Evolutionary conservation across 1,284 basidiomycete species (phyloP), one percentile per base, ranked within the genome.

Genomic region (Meripilus lineatus): DNA sequence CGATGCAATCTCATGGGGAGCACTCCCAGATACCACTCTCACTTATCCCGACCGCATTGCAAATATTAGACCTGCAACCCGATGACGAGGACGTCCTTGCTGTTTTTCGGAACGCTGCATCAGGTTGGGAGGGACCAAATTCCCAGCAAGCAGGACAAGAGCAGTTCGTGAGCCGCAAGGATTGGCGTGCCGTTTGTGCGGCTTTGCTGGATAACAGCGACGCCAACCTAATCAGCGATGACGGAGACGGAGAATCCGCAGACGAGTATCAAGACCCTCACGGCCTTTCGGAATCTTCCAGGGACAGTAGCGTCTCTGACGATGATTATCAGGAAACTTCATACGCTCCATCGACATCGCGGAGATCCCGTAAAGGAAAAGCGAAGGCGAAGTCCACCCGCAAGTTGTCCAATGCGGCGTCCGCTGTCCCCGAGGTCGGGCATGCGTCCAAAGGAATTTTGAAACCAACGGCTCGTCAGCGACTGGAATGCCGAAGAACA

Each of bases 131-230:
- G 30, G 36, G 15, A 18, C 15, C 8, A 11, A 10, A 10, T 35
- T 8, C n/a, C 10, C 10, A n/a, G 8, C 58, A 63, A 0, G 56
- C 53, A 10, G 42, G 39, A 5, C 37, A 37, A 10, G 56, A 47
- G 18, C 47, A 54, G 36, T 58, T 61, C 37, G 74, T 88, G 20
- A 74, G 68, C 50, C 65, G 70, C 39, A 77, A 78, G 30, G 85
- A 88, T 56, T 89, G 83, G 83, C 72, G 82, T 28, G 72, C 83
- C 14, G 81, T 89, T 6, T 89, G 86, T 57, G 75, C 81, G 11
- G 80, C 80, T 2, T 63, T 89, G 3, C 65, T 87, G 48, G 67
- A 56, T 17, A 38, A 39, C 13, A 55, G 44, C 4, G 51, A 36
- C 3, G 44, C 42, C 10, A n/a, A 30, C n/a, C 28, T 10, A 30